phyloP scores from a whole-genome alignment of 495 filamentous ascomycete genomes.

The Apodospora peruviana region DNA sequence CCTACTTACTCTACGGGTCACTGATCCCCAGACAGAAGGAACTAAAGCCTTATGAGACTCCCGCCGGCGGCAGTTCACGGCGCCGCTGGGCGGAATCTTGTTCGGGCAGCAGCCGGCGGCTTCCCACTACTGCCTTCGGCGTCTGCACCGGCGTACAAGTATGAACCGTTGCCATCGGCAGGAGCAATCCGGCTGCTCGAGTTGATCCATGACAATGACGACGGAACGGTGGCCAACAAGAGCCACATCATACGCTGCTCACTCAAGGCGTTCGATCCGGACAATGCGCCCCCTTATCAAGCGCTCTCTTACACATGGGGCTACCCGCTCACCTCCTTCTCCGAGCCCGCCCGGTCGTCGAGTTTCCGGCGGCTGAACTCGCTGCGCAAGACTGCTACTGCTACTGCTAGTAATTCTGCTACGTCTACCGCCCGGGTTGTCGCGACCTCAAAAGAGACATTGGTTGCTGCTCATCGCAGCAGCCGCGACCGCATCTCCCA shows the following conservation, averaged over 20 bases:
- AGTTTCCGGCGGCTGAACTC: background rate
- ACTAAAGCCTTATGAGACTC: background rate
- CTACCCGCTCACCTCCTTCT: conserved; percentile 7
- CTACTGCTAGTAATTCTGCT: background rate
- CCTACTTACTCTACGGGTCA: too few relatives aligned
- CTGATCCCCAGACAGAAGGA: too few relatives aligned
- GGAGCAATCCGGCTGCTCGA: conserved; percentile 5
- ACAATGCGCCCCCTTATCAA: conserved; percentile 9
- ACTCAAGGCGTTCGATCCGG: conserved; percentile 2
- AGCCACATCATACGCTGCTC: conserved; percentile 6
- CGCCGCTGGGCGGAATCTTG: too few relatives aligned
- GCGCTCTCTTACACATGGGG: conserved; percentile 21
- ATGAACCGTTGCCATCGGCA: conserved; percentile 7
- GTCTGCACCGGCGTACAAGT: background rate
- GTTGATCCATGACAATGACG: background rate
- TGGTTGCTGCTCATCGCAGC: too few relatives aligned
- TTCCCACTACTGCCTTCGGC: background rate
- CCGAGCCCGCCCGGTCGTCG: background rate
- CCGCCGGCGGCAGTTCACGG: too few relatives aligned
- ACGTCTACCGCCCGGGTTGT: background rate
- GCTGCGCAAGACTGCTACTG: background rate
- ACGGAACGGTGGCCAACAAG: background rate
- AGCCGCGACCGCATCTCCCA: background rate
- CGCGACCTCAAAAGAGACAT: too few relatives aligned
- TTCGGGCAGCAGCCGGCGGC: background rate